These are phyloP conservation scores for Colletotrichum sp. DNA, from an alignment of 2,329 filamentous ascomycete genomes.

Conservation along the genomic window DNA sequence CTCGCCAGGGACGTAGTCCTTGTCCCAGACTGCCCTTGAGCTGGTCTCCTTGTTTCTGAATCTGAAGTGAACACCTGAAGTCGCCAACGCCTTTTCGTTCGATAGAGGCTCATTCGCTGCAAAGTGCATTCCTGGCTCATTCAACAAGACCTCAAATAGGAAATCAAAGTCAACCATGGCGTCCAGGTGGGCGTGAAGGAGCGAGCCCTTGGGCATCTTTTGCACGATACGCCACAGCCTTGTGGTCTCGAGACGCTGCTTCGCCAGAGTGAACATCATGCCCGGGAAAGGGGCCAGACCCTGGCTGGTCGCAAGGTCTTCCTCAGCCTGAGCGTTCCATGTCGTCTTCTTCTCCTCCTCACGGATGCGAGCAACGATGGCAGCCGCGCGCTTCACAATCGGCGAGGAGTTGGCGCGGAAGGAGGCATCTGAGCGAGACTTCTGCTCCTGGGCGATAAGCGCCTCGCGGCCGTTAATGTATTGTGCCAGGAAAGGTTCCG, in stretches of 20 bases:
- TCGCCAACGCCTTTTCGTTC: constrained; percentile 53
- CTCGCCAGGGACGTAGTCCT: constrained; percentile 60
- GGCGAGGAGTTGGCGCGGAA: constrained; percentile 76
- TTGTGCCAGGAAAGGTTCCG: constrained; percentile 81
- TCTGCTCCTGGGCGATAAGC: constrained; percentile 82
- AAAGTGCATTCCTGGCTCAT: constrained; percentile 73
- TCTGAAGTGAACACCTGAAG: constrained; percentile 61
- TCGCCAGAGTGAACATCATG: constrained; percentile 84
- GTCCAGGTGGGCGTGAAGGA: constrained; percentile 81
- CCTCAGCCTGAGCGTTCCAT: constrained; percentile 72
- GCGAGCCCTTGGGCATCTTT: constrained; percentile 80
- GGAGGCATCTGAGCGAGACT: constrained; percentile 73
- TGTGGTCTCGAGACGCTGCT: constrained; percentile 76
- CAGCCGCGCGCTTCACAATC: constrained; percentile 73
- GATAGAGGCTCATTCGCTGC: constrained; percentile 57
- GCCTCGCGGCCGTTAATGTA: constrained; percentile 79
- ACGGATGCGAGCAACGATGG: constrained; percentile 76
- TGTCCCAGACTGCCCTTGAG: constrained; percentile 59
- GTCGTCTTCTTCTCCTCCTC: constrained; percentile 73
- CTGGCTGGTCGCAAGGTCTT: constrained; percentile 62
- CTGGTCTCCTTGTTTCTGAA: constrained; percentile 48
- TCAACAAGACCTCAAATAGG: constrained; percentile 70
- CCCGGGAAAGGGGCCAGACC: constrained; percentile 72
- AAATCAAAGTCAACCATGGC: constrained; percentile 83
- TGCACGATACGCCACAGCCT: constrained; percentile 80